Evolutionary conservation across 2,329 filamentous ascomycete genomes (phyloP).

Genomic region (Fusarium tuaranense): DNA sequence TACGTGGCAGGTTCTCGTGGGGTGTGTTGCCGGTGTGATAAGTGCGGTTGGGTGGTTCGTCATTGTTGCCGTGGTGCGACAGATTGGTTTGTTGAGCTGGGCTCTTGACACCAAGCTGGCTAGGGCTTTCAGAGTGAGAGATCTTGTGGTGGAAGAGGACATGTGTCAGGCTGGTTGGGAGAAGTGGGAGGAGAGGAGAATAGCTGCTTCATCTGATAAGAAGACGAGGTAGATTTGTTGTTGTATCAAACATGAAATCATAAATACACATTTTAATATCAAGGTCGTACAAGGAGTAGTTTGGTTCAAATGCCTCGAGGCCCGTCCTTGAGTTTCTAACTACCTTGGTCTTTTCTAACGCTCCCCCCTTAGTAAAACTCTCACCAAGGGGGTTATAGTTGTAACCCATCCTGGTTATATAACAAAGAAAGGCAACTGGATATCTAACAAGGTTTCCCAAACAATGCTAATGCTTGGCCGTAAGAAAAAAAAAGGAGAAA

Average conservation of each 20-base stretch:
- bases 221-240: conserved; percentile 48
- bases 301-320: not conserved
- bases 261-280: not conserved
- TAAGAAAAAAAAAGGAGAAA: not conserved
- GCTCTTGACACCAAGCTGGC: conserved; percentile 74
- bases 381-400: not conserved
- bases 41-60: conserved; percentile 85
- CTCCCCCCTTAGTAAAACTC: not conserved
- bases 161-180: conserved; percentile 93
- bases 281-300: not conserved
- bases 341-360: not conserved
- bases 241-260: not conserved
- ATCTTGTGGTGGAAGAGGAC: conserved; percentile 89
- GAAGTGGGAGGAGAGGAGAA: conserved; percentile 77
- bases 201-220: conserved; percentile 42
- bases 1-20: conserved; percentile 85
- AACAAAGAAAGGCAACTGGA: conserved; percentile 1
- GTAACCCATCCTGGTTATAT: not conserved
- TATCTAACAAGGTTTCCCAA: conserved; percentile 1
- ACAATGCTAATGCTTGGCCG: conserved; percentile 1
- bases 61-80: conserved; percentile 74
- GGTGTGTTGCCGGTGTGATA: conserved; percentile 75
- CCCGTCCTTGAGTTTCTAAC: not conserved
- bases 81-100: conserved; percentile 78
- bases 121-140: conserved; percentile 78